phyloP scores from a whole-genome alignment of 345 rosid genomes.

The Odontarrhena argentea region DNA sequence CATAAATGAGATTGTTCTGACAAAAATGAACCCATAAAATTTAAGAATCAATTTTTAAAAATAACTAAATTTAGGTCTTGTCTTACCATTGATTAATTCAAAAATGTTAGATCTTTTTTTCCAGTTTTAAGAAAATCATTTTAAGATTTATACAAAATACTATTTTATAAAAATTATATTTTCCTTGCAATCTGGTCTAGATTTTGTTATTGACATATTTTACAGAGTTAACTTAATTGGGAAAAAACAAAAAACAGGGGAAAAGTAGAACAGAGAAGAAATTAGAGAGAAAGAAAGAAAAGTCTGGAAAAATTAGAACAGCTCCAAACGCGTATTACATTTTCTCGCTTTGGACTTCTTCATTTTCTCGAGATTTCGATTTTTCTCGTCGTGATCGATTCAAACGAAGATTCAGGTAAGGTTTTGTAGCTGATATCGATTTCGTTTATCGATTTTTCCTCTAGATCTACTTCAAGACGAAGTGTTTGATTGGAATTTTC shows the following conservation, averaged over 20 bases:
- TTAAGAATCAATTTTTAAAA: no score
- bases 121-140: no score
- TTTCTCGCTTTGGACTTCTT: conserved; percentile 1
- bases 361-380: conserved; percentile 24
- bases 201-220: no score
- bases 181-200: no score
- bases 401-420: conserved; percentile 26
- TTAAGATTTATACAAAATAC: no score
- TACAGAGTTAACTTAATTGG: background rate
- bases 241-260: conserved; percentile 12
- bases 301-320: conserved; percentile 38
- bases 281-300: conserved; percentile 25
- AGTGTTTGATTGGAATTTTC: conserved; percentile 25
- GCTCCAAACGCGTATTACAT: conserved; percentile 26
- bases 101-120: no score
- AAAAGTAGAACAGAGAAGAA: conserved; percentile 1
- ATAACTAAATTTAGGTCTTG: no score
- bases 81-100: no score
- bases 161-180: no score
- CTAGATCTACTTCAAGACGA: conserved; percentile 38
- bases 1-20: no score
- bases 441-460: conserved; percentile 19
- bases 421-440: conserved; percentile 27
- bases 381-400: conserved; percentile 30
- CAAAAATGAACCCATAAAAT: no score